Conservation (phyloP, 331 rosid species). For the Saraca asoca region DNA sequence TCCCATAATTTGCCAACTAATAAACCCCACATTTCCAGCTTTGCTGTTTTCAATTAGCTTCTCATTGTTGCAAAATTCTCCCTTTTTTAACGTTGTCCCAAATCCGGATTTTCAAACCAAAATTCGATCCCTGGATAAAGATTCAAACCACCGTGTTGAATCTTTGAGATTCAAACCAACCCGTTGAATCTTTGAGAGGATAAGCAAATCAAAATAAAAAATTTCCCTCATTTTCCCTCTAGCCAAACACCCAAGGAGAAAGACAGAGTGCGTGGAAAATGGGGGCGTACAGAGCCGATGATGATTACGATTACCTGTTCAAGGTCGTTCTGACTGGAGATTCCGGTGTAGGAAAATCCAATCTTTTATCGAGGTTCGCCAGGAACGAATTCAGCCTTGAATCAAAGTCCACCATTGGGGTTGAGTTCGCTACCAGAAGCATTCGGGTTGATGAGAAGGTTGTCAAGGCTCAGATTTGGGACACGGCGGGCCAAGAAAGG, state of each 20-base stretch:
- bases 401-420: conserved; percentile 88
- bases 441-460: conserved; percentile 77
- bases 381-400: conserved; percentile 76
- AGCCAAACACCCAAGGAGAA: conserved; percentile 30
- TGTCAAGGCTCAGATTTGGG: conserved; percentile 95
- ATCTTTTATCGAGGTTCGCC: conserved; percentile 77
- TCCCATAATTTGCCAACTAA: conserved; percentile 28
- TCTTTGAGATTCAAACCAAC: conserved; percentile 5
- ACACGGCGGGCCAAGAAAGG: conserved; percentile 95
- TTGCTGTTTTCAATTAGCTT: conserved; percentile 24
- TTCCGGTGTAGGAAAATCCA: conserved; percentile 88
- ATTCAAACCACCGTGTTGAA: conserved; percentile 9
- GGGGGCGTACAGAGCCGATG: conserved; percentile 85
- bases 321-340: conserved; percentile 83
- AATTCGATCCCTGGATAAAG: background rate
- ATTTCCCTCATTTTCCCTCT: conserved; percentile 25
- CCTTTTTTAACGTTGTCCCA: conserved; percentile 28
- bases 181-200: conserved; percentile 26
- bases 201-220: background rate
- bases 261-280: conserved; percentile 41
- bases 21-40: conserved; percentile 37
- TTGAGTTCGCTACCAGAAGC: conserved; percentile 89
- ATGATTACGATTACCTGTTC: conserved; percentile 78
- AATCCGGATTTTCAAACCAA: conserved; percentile 22
- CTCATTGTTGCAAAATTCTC: conserved; percentile 4